phyloP scores from a whole-genome alignment of 495 filamentous ascomycete genomes.

The Trichoderma reesei region DNA sequence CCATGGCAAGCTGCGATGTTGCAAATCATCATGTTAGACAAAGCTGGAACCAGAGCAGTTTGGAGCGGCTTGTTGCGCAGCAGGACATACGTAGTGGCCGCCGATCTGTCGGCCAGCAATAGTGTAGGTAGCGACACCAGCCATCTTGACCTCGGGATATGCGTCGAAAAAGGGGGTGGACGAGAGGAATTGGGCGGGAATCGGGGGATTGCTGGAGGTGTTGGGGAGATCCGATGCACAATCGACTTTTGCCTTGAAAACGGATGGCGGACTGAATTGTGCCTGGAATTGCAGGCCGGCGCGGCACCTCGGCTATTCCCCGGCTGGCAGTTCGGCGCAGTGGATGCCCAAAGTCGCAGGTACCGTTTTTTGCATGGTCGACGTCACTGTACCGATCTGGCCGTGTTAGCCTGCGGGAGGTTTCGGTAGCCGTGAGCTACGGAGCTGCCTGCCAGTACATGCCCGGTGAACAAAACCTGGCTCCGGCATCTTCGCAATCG shows the following conservation, averaged over 20 bases:
- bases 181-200: conserved; percentile 26
- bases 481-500: background rate
- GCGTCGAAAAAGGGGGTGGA: conserved; percentile 13
- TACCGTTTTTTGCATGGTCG: background rate
- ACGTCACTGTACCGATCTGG: background rate
- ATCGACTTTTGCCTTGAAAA: conserved; percentile 13
- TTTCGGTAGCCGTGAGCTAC: background rate
- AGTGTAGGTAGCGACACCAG: conserved; percentile 60
- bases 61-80: background rate
- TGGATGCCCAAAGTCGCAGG: background rate
- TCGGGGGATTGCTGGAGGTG: conserved; percentile 16
- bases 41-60: conserved; percentile 8
- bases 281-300: conserved; percentile 7
- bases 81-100: conserved; percentile 76
- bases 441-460: background rate
- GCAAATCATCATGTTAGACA: conserved; percentile 17
- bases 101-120: conserved; percentile 84
- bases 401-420: background rate
- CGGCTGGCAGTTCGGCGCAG: background rate
- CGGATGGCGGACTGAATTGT: conserved; percentile 7
- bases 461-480: background rate
- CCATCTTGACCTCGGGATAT: conserved; percentile 51
- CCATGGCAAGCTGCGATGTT: conserved; percentile 68
- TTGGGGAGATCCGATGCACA: background rate
- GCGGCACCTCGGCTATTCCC: background rate